Evolutionary conservation across 371 early-diverging fungal species (phyloP).

Genomic region (Mucor irregularis): DNA sequence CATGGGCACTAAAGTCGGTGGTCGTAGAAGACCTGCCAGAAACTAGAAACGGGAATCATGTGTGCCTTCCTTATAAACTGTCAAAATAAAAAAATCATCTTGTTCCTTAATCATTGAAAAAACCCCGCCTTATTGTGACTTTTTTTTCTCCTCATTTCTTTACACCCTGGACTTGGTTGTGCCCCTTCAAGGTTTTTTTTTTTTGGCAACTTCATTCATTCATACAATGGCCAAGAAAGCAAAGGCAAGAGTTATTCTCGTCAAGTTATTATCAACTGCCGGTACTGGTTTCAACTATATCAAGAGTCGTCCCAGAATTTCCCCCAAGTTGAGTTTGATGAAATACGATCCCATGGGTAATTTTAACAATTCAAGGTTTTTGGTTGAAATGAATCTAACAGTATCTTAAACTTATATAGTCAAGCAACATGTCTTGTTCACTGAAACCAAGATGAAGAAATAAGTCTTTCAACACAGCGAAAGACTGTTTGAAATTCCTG

Average conservation of each 20-base stretch:
- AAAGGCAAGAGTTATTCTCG: conserved; percentile 82
- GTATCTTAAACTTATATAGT: conserved; percentile 29
- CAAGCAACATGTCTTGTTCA: conserved; percentile 75
- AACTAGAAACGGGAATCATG: neutral
- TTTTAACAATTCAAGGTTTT: neutral
- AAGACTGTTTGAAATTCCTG: too few species aligned
- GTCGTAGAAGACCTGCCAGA: conserved; percentile 37
- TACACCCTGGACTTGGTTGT: neutral
- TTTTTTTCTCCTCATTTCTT: neutral
- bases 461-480: conserved; percentile 10
- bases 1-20: conserved; percentile 40
- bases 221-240: conserved; percentile 76
- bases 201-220: neutral
- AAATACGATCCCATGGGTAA: conserved; percentile 82
- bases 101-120: too few species aligned
- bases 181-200: neutral
- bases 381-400: neutral
- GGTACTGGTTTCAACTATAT: conserved; percentile 85
- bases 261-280: conserved; percentile 77
- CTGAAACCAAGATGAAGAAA: conserved; percentile 75
- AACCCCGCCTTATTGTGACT: neutral
- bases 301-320: conserved; percentile 72
- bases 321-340: conserved; percentile 77
- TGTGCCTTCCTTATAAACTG: too few species aligned
- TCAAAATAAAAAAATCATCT: too few species aligned